Base-by-base conservation (phyloP, 1,284 basidiomycete species). In the Hymenochaete sp. region DNA sequence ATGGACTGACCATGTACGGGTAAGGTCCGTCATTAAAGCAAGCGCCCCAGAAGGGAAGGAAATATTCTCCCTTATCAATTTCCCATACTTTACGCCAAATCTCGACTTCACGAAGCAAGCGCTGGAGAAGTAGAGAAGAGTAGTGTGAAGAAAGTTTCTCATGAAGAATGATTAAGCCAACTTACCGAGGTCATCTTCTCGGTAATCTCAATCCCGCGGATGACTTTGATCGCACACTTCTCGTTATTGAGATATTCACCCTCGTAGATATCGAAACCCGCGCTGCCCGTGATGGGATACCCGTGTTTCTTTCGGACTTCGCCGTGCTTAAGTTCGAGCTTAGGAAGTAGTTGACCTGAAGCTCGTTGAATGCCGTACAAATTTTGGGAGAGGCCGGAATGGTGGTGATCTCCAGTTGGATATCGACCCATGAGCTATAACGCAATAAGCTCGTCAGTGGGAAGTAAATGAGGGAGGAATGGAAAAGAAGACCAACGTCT, bases 1-100 rank as follows among this genome's bases (percentile, higher is more conserved):
- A 78, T 10, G 74, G 76, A 51, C 71, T 75, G 38, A 78, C 68
- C 55, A 77, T 70, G 51, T 67, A 73, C 69, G 73, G 73, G 43
- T 70, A 76, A 10, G 72, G 72, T 0, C 72, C 73, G 49, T 76
- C 72, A 25, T 61, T 63, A 48, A 71, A 67, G 46, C 68, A 69
- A 50, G 70, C 75, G 2, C 75, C 75, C 50, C 71, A 76, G 47
- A 77, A 73, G 0, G 75, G 75, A 2, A 77, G 62, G 36, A 75
- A 71, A 46, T 73, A 65, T 32, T 59, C 61, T 31, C 75, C 75
- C 29, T 62, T 60, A 47, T 77, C 75, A 8, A 58, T 56, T 45
- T 68, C 65, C 71, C 73, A 77, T n/a, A 77, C 62, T 35, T 65
- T 62, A 18, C 65, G 62, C 74, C 75, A 77, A 25, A 77, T 71